Conservation (phyloP, 1,139 yeast species). For the Saccharomycopsis hybrid region DNA sequence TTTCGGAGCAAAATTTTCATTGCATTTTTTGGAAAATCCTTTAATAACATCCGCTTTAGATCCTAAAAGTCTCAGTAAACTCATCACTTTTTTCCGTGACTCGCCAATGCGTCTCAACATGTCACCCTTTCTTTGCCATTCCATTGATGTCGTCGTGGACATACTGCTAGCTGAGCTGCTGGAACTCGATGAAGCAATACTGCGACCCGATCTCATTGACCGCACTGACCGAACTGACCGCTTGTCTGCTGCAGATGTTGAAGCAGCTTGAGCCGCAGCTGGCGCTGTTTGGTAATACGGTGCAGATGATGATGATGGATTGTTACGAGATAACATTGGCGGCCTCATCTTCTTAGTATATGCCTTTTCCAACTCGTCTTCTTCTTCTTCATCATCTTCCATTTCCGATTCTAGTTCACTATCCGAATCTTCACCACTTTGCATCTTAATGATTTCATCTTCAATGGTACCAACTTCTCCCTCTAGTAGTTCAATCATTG, state of each 20-base stretch:
- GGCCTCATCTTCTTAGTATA: too few species aligned
- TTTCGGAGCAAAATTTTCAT: slow-evolving; percentile 4
- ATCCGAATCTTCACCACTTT: slow-evolving; percentile 47
- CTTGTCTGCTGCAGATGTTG: background rate
- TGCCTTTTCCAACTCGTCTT: slow-evolving; percentile 8
- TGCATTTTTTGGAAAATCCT: slow-evolving; percentile 87
- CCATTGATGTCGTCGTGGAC: slow-evolving; percentile 46
- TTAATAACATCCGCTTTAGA: slow-evolving; percentile 95
- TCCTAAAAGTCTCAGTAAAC: slow-evolving; percentile 73
- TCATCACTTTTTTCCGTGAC: slow-evolving; percentile 91
- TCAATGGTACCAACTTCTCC: slow-evolving; percentile 88
- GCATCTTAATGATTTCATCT: slow-evolving; percentile 83
- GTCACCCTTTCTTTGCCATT: slow-evolving; percentile 90
- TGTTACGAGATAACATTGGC: background rate
- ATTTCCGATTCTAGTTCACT: slow-evolving; percentile 27
- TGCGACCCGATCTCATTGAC: too few species aligned
- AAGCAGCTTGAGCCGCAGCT: too few species aligned
- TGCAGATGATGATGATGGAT: background rate
- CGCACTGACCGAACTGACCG: background rate
- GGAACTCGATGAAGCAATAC: slow-evolving; percentile 19
- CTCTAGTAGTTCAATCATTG: slow-evolving; percentile 89
- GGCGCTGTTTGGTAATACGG: too few species aligned
- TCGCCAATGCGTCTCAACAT: slow-evolving; percentile 94
- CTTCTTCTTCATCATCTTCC: slow-evolving; percentile 25
- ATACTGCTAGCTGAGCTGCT: slow-evolving; percentile 23